Percentiles rank a stretch among this genome's conserved stretches.
Evolutionary conservation across 352 stramenopile species (phyloP).

Genomic region (Globisporangium camurandrum): DNA sequence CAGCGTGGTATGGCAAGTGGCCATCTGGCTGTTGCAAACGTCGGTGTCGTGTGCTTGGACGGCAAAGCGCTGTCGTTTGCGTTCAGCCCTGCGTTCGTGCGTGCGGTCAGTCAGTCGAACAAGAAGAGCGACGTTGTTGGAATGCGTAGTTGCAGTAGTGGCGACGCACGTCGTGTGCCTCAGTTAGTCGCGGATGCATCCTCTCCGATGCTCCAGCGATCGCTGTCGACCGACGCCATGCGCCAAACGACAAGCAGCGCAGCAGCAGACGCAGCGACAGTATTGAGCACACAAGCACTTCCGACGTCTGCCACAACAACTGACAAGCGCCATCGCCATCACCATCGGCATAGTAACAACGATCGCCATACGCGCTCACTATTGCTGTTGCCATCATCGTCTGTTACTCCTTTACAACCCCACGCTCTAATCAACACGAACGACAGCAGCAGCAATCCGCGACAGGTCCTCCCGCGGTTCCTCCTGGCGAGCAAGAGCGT

Average conservation of each 20-base stretch:
- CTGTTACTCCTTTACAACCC: too few species aligned
- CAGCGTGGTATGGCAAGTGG: slow-evolving; percentile 18
- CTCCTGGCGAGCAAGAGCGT: slow-evolving; percentile 23
- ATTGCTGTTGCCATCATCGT: neutral
- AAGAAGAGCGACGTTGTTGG: neutral
- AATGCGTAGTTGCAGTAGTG: neutral
- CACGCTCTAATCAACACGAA: neutral
- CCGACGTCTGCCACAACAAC: neutral
- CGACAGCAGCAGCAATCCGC: neutral
- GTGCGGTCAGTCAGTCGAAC: slow-evolving; percentile 7
- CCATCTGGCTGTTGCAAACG: slow-evolving; percentile 19
- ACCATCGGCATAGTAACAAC: slow-evolving; percentile 1
- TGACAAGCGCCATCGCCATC: neutral
- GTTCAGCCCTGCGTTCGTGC: slow-evolving; percentile 34
- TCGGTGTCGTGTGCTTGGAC: slow-evolving; percentile 36
- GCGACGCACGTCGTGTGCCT: too few species aligned
- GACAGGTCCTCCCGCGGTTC: slow-evolving; percentile 43
- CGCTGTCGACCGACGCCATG: neutral
- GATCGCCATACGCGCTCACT: slow-evolving; percentile 1
- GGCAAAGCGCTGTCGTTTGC: slow-evolving; percentile 33
- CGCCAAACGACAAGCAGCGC: neutral
- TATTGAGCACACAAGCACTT: neutral
- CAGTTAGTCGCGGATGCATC: too few species aligned
- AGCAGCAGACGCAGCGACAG: neutral
- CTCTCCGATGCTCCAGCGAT: slow-evolving; percentile 5